Evolutionary conservation across 257 asterid genomes (phyloP), one percentile per base, ranked within the genome.

Genomic region (Solanum chiquidenum): DNA sequence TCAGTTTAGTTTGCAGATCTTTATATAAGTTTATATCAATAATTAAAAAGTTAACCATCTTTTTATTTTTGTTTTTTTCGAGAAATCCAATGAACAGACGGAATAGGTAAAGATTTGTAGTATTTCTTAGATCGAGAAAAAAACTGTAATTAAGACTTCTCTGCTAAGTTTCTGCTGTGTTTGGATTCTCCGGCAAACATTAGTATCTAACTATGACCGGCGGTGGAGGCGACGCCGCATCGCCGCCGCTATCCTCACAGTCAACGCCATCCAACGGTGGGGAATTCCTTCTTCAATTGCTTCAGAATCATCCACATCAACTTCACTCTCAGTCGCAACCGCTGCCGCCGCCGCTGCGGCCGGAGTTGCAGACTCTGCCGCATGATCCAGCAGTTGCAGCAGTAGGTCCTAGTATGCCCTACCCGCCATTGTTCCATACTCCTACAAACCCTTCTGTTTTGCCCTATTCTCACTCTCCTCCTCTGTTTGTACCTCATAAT

Each of bases 361-460:
- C 86, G 14, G 87, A 88, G 16, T 38, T 91, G 25, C 97, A 90
- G 42, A 77, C 86, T 29, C 91, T 92, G 77, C 33, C 94, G 1
- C 93, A 90, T 86, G 98, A 96, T 88, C 99, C 99, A 21, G 98
- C 98, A 75, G 96, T 96, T 37, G 98, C 98, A 18, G 94, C 96
- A 29, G 92, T 94, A 12, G 98, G 98, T 1, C 95, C 95, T 86
- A 44, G 93, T 9, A 29, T 92, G 42, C 91, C 92, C 55, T 83
- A 84, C 8, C 86, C 92, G 27, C 86, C 73, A 23, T 92, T 88
- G 64, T 90, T 85, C 21, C 84, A 83, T 38, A 84, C 87, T 42
- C 87, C 89, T 0, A 38, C 93, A 3, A 71, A 8, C 79, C 42
- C 42, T 71, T 71, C 77, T 71, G 42, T 21, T 16, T 33, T 71